phyloP scores from a whole-genome alignment of 345 rosid genomes.

The Gossypium raimondii region DNA sequence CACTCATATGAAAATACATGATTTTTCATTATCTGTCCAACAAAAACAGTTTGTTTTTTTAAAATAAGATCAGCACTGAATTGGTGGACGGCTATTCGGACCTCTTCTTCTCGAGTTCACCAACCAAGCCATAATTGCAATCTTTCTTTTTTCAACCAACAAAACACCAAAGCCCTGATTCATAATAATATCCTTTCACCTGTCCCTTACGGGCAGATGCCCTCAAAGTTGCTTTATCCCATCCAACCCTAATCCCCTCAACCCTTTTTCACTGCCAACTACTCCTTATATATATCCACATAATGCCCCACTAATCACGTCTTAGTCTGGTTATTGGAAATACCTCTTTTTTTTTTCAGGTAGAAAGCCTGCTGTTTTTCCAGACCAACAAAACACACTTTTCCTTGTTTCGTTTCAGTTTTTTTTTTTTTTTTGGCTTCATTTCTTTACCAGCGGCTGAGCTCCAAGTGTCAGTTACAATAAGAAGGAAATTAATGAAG shows the following conservation, averaged over 20 bases:
- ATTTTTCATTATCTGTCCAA: too few species aligned
- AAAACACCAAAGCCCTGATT: not conserved
- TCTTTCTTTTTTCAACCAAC: not conserved
- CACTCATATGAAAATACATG: too few species aligned
- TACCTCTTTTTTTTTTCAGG: not conserved
- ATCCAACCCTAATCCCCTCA: not conserved
- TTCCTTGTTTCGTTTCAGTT: conserved; percentile 1
- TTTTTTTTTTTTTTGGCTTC: not conserved
- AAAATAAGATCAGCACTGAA: not conserved
- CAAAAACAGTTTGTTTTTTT: too few species aligned
- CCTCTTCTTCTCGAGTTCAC: conserved; percentile 1
- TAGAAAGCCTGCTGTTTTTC: not conserved
- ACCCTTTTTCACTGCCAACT: not conserved
- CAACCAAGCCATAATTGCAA: conserved; percentile 6
- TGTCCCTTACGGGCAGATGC: conserved; percentile 15
- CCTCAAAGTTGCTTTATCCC: too few species aligned
- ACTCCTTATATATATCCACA: not conserved
- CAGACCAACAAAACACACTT: not conserved
- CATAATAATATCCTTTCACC: conserved; percentile 1
- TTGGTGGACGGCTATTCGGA: conserved; percentile 7
- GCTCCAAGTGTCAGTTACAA: not conserved
- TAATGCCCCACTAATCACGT: not conserved
- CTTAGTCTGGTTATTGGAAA: not conserved
- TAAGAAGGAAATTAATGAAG: conserved; percentile 18
- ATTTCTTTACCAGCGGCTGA: not conserved